Evolutionary conservation across 2,329 filamentous ascomycete genomes (phyloP), one percentile per base, ranked within the genome.

Genomic region (Mycocentrospora acerina): DNA sequence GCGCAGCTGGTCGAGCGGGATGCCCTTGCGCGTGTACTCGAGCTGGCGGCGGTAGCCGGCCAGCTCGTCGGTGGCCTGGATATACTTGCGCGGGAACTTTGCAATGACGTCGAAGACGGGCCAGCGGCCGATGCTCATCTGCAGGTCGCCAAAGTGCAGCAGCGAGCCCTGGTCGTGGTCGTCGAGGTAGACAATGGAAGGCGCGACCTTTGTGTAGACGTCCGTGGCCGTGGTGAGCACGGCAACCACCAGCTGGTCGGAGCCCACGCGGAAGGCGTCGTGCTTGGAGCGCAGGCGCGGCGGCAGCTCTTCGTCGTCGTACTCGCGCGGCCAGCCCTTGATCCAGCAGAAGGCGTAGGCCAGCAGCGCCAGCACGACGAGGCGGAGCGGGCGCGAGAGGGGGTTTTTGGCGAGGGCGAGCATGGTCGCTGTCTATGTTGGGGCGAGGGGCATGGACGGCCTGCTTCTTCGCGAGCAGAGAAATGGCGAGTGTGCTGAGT

Each of bases 211-310:
- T 15, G 75, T 70, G 45, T 70, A 69, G 15, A 76, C 71, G 55
- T 82, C 75, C 14, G 74, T 78, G 4, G 78, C 77, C 24, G 78
- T 77, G 3, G 79, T 81, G 42, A 75, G 75, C 49, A 82, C 67
- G 13, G 79, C 68, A 4, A 81, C 73, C 29, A 80, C 70, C 22
- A 81, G 48, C 24, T 62, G 45, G 30, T 62, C 55, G 26, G 42
- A 32, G n/a, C 45, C 28, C 35, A 61, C 51, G 18, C 37, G 36
- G 57, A 40, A 4, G 47, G 40, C 15, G 38, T 44, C 46, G 17
- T 43, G 38, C 35, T 50, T 45, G 10, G 47, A 48, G 14, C 47
- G 53, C 34, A 42, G 39, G 44, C 26, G 49, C 4, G 51, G 46
- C 4, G 59, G 58, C 11, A 62, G 44, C 30, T 62, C 57, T 32